These are phyloP conservation scores for Chimonanthus praecox DNA, from an alignment of 164 flowering plant genomes.

Conservation along the genomic window DNA sequence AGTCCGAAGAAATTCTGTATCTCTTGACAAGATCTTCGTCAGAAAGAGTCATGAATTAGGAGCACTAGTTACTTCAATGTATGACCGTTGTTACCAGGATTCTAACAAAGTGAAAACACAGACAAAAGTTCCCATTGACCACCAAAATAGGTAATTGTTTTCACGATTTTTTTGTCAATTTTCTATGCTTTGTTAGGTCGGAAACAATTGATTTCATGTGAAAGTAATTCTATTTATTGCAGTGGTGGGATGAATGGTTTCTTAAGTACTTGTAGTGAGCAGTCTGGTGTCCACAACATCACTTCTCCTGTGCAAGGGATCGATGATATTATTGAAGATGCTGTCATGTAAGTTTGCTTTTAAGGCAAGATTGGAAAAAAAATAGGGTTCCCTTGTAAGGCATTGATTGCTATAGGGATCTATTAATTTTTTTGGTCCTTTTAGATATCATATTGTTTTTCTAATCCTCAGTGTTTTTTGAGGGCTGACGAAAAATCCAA, in stretches of 20 bases:
- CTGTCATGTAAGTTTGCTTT: constrained; percentile 12
- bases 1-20: constrained; percentile 15
- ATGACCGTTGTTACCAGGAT: not conserved
- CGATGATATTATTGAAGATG: not conserved
- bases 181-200: not conserved
- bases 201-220: not conserved
- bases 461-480: not conserved
- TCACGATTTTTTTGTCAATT: not conserved
- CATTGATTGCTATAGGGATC: not conserved
- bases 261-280: not conserved
- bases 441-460: not conserved
- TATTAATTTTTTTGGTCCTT: not conserved
- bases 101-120: not conserved
- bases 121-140: not conserved
- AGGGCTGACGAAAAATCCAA: not conserved
- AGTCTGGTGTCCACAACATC: not conserved
- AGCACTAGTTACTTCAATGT: constrained; percentile 1
- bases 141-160: not conserved
- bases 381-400: not conserved
- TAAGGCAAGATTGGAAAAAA: no score
- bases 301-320: not conserved
- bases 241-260: constrained; percentile 21
- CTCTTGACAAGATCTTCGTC: constrained; percentile 15
- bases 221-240: not conserved
- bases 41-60: constrained; percentile 4